Percentiles rank a stretch among this genome's conserved stretches.
These are phyloP conservation scores for Conringia planisiliqua DNA, from an alignment of 345 rosid genomes.

Conservation along the genomic window DNA sequence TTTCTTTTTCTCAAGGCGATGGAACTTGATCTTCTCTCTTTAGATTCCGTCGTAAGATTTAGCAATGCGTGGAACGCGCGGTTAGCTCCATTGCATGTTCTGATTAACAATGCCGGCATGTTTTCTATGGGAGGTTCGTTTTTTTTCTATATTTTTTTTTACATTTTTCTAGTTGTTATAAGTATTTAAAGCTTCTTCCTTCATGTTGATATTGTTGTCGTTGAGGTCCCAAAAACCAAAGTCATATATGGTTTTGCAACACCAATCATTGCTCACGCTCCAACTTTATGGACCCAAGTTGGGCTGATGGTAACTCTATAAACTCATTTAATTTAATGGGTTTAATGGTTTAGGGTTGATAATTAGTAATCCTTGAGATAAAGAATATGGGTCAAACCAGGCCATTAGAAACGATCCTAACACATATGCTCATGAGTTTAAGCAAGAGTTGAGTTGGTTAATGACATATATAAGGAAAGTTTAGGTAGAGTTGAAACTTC, in stretches of 20 bases:
- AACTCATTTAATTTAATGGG: not conserved
- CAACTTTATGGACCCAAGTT: not conserved
- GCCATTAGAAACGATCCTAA: not conserved
- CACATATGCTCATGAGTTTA: not conserved
- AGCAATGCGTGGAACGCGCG: conserved; percentile 74
- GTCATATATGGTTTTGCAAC: not conserved
- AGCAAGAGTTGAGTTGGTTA: not conserved
- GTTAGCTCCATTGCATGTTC: conserved; percentile 64
- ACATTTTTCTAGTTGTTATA: not conserved
- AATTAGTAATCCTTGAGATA: not conserved
- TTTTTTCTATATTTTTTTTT: not conserved
- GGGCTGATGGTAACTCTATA: not conserved
- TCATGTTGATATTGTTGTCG: not conserved
- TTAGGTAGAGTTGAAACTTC: not conserved
- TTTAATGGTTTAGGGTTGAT: not conserved
- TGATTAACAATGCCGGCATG: conserved; percentile 87
- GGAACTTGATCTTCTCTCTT: conserved; percentile 94
- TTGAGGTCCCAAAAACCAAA: not conserved
- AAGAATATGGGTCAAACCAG: not conserved
- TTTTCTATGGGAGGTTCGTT: conserved; percentile 81
- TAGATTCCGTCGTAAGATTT: conserved; percentile 70
- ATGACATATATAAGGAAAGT: not conserved
- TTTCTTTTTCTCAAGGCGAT: conserved; percentile 43
- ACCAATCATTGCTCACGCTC: not conserved
- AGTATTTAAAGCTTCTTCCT: not conserved